Evolutionary conservation across 495 filamentous ascomycete species (phyloP).

Genomic region (Talaromyces stipitatus): DNA sequence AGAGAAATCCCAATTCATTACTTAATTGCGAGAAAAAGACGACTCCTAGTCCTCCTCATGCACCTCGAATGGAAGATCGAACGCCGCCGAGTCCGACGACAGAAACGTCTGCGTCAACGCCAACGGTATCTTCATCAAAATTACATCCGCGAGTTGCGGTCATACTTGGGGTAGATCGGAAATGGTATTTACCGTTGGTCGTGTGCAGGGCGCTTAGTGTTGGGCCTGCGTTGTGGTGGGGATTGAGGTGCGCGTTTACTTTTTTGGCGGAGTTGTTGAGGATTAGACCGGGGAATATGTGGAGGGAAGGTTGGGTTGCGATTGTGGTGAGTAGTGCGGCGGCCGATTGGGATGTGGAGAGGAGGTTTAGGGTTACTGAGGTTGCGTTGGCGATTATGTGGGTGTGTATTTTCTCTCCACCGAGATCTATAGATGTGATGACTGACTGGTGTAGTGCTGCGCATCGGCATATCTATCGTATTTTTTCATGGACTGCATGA

Average conservation of each 20-base stretch:
- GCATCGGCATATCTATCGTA: conserved; percentile 81
- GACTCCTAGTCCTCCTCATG: neutral
- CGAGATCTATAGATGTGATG: neutral
- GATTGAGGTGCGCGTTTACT: conserved; percentile 51
- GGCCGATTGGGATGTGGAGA: conserved; percentile 45
- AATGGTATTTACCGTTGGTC: conserved; percentile 56
- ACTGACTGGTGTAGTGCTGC: conserved; percentile 48
- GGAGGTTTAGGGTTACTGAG: conserved; percentile 62
- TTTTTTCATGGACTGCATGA: conserved; percentile 86
- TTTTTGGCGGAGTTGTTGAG: conserved; percentile 50
- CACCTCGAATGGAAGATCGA: neutral
- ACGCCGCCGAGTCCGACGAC: neutral
- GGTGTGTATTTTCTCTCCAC: conserved; percentile 46
- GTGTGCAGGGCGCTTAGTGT: conserved; percentile 55
- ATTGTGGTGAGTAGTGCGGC: conserved; percentile 38
- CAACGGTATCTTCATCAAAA: conserved; percentile 15
- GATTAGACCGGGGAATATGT: conserved; percentile 35
- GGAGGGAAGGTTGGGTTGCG: conserved; percentile 37
- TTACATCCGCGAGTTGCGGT: conserved; percentile 60
- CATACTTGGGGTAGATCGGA: conserved; percentile 52
- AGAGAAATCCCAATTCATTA: no score
- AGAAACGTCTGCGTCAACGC: conserved; percentile 11
- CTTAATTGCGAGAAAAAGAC: no score
- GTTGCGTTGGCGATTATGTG: conserved; percentile 74
- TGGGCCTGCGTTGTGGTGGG: conserved; percentile 53